Base-by-base conservation (phyloP, 192 early-diverging fungal species). In the Coemansia sp. region DNA sequence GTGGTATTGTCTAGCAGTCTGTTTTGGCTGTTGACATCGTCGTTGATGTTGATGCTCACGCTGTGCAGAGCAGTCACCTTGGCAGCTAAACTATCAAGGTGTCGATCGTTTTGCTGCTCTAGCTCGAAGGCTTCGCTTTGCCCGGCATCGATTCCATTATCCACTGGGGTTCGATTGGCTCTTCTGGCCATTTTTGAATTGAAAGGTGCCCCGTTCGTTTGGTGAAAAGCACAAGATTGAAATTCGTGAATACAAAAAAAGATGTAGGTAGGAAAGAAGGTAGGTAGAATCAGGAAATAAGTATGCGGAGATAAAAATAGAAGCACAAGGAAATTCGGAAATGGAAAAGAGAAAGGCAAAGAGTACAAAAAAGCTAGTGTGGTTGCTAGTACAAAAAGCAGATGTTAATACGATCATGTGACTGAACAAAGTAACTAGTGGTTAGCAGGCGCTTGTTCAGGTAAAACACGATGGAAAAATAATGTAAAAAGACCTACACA, bases 41-140 rank as follows among this genome's bases (percentile, higher is more conserved):
- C 63, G 62, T 78, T 55, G 23, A 78, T 78, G 48, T 68, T 78
- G 27, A 78, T 58, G 50, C 61, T 78, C 25, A 78, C 69, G 45
- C 66, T 68, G 41, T 78, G 75, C 54, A 78, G 62, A 11, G 69
- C 69, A 22, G 75, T 53, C 23, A 78, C 75, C 41, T 78, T 78
- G 56, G 75, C 65, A 15, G 75, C 70, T 27, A 78, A 62, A 38
- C 65, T 60, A 20, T 78, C 75, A 27, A 78, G 62, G 37, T 68
- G 69, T 17, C 57, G 55, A 59, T 78, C 66, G 44, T 78, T 78
- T 22, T 78, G 75, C 50, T 78, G 69, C 55, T 78, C 75, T 25
- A 78, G 42, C 17, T 78, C 75, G 59, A 78, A 78, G 28, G 75
- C 75, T 50, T 78, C 75, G 31, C 50, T 55, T 15, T 58, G 68